A percentile compares a stretch with the other conserved stretches of the same genome.
phyloP scores from a whole-genome alignment of 768 basidiomycete genomes.

The Mycena polygramma region DNA sequence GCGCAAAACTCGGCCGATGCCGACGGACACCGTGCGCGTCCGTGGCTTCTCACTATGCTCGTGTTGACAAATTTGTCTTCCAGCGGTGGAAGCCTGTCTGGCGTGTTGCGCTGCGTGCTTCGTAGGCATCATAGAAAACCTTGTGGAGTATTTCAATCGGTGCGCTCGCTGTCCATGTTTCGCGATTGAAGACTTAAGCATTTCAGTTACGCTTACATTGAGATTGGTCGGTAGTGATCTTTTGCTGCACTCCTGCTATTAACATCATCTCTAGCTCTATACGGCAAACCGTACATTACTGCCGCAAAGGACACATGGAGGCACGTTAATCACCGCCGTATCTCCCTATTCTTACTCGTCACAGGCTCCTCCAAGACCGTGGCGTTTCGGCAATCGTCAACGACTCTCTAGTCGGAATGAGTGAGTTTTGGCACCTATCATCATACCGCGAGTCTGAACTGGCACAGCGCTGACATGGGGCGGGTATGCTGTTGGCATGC shows the following conservation, averaged over 20 bases:
- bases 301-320: slow-evolving; percentile 91
- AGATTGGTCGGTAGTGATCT: slow-evolving; percentile 67
- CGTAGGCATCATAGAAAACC: slow-evolving; percentile 74
- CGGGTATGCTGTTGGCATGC: slow-evolving; percentile 81
- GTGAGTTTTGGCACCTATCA: slow-evolving; percentile 53
- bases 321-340: slow-evolving; percentile 74
- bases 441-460: slow-evolving; percentile 1
- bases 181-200: background rate
- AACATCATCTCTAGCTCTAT: slow-evolving; percentile 64
- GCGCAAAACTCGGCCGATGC: slow-evolving; percentile 70
- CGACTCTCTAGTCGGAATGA: slow-evolving; percentile 85
- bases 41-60: background rate
- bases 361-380: slow-evolving; percentile 38
- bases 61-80: background rate
- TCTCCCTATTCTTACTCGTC: background rate
- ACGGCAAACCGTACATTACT: slow-evolving; percentile 85
- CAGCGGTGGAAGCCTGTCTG: slow-evolving; percentile 79
- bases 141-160: slow-evolving; percentile 88
- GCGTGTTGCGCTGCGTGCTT: slow-evolving; percentile 87
- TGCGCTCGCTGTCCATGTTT: slow-evolving; percentile 39
- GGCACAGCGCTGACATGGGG: slow-evolving; percentile 79
- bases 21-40: slow-evolving; percentile 73
- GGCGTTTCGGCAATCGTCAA: slow-evolving; percentile 86
- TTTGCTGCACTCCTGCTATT: background rate
- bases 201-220: slow-evolving; percentile 81